phyloP scores from a whole-genome alignment of 306 rosid genomes.

The Cucumis sativus region DNA sequence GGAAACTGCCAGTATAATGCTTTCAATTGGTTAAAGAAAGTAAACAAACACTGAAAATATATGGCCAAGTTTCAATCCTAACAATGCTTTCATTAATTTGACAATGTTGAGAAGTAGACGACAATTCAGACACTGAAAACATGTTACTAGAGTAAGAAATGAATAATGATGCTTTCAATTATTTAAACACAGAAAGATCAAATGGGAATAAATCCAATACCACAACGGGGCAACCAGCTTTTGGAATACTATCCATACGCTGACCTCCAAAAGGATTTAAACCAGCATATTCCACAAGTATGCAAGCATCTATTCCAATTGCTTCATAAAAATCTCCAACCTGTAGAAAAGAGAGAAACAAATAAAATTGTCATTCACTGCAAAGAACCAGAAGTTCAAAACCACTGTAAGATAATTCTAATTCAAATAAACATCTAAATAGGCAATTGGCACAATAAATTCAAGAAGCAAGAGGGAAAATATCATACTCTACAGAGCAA shows the following conservation, averaged over 20 bases:
- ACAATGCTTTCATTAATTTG: neutral
- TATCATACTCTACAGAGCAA: slow-evolving; percentile 80
- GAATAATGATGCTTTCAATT: neutral
- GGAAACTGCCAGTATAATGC: neutral
- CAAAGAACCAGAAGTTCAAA: neutral
- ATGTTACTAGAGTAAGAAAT: neutral
- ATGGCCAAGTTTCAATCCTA: neutral
- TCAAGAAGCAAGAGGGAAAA: neutral
- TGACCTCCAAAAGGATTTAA: slow-evolving; percentile 88
- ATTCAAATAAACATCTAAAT: neutral
- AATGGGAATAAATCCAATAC: slow-evolving; percentile 26
- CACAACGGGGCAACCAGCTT: slow-evolving; percentile 96
- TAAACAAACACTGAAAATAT: neutral
- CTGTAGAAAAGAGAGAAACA: slow-evolving; percentile 23
- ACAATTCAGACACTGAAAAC: neutral
- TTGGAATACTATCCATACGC: slow-evolving; percentile 71
- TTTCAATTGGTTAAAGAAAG: neutral
- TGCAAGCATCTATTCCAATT: slow-evolving; percentile 77
- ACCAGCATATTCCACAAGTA: slow-evolving; percentile 89
- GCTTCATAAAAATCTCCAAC: slow-evolving; percentile 97
- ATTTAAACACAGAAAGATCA: neutral
- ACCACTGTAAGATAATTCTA: neutral
- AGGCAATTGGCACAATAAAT: neutral
- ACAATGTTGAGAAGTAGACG: neutral
- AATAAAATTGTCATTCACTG: neutral